Evolutionary conservation across 805 yeast species (phyloP).

Genomic region (Blastobotrys americana): DNA sequence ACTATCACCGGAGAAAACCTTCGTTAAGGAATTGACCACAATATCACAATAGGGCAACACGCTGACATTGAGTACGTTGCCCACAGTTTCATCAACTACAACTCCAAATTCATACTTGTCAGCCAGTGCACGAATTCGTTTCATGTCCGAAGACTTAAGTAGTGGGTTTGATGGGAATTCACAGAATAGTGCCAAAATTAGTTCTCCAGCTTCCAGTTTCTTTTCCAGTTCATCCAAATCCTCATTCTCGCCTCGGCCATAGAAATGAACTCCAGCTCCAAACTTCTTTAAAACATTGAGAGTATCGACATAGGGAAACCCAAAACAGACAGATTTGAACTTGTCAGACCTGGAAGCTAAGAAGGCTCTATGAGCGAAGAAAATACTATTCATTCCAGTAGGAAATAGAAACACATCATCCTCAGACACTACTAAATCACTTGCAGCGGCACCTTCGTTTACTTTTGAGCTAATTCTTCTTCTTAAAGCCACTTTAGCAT

Average conservation of each 20-base stretch:
- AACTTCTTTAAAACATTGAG: constrained; percentile 76
- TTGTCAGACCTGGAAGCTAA: constrained; percentile 19
- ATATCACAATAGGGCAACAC: constrained; percentile 80
- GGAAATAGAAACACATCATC: constrained; percentile 79
- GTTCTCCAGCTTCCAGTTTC: constrained; percentile 54
- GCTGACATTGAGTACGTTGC: constrained; percentile 79
- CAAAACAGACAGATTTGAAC: constrained; percentile 78
- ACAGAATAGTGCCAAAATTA: constrained; percentile 71
- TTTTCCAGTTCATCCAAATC: constrained; percentile 56
- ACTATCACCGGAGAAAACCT: constrained; percentile 89
- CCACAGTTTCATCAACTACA: constrained; percentile 90
- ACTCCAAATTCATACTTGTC: constrained; percentile 66
- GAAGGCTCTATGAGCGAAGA: constrained; percentile 56
- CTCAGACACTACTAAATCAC: constrained; percentile 26
- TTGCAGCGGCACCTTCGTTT: constrained; percentile 34
- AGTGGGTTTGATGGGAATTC: constrained; percentile 97
- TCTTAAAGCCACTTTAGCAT: constrained; percentile 68
- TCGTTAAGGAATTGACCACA: constrained; percentile 79
- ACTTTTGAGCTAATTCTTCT: constrained; percentile 67
- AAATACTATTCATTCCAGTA: constrained; percentile 89
- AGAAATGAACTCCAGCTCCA: constrained; percentile 85
- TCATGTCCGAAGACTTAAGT: constrained; percentile 73
- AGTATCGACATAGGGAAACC: constrained; percentile 94
- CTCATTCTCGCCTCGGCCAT: constrained; percentile 73
- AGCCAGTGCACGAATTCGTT: constrained; percentile 56